Conservation (phyloP, 2,329 filamentous ascomycete genomes). For the Septoria petroselini region DNA sequence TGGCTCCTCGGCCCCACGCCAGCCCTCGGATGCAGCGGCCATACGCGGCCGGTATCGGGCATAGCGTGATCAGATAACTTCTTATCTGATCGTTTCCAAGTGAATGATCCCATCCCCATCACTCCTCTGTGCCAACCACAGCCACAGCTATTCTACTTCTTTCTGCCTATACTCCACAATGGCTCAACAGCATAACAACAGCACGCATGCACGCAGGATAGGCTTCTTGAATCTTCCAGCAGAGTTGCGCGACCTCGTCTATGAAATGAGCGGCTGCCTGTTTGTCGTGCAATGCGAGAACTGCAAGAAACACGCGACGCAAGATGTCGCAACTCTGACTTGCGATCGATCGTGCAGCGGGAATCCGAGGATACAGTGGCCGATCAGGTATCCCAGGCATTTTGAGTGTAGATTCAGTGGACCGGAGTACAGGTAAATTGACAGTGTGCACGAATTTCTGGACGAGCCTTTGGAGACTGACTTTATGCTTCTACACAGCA, state of each 20-base stretch:
- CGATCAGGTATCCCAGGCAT: constrained; percentile 14
- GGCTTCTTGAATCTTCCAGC: constrained; percentile 19
- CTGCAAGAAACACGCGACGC: constrained; percentile 5
- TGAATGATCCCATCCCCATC: constrained; percentile 11
- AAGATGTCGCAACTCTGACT: constrained; percentile 2
- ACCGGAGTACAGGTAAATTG: background rate
- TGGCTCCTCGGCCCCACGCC: constrained; percentile 1
- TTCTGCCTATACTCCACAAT: no score
- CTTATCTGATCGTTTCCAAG: constrained; percentile 15
- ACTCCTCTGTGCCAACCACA: no score
- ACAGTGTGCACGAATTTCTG: background rate
- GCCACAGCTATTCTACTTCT: no score
- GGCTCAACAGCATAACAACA: background rate
- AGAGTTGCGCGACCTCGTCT: constrained; percentile 21
- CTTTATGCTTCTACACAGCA: background rate
- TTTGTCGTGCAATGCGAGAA: constrained; percentile 12
- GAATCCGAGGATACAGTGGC: constrained; percentile 5
- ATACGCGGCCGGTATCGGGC: constrained; percentile 4
- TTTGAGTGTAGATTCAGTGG: constrained; percentile 8
- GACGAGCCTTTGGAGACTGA: background rate
- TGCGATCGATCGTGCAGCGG: constrained; percentile 9
- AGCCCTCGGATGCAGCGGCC: background rate
- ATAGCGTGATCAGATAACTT: constrained; percentile 10
- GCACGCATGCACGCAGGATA: background rate
- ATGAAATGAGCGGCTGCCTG: constrained; percentile 19